These are phyloP conservation scores for Trypanosoma avium DNA, from an alignment of 208 protist species.

Conservation along the genomic window DNA sequence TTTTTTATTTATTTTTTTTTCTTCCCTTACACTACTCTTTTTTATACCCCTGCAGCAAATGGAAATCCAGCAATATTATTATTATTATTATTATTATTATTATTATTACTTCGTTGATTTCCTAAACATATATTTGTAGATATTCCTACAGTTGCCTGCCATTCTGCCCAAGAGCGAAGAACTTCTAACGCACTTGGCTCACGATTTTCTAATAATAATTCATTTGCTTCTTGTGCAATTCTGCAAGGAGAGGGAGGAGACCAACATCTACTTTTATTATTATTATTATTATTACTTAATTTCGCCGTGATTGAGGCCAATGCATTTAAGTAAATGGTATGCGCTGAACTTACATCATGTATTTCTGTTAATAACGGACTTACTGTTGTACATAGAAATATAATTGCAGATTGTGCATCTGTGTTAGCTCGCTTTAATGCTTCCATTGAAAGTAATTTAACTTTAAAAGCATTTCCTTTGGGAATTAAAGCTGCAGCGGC, in stretches of 20 bases:
- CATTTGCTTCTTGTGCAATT: conserved; percentile 68
- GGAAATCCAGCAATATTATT: too few species aligned
- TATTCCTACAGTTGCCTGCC: conserved; percentile 38
- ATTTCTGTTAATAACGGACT: conserved; percentile 47
- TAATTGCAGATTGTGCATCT: conserved; percentile 23
- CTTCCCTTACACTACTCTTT: neutral
- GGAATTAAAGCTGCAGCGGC: conserved; percentile 53
- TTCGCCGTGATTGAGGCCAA: conserved; percentile 10
- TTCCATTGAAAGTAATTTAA: conserved; percentile 62
- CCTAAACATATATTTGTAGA: too few species aligned
- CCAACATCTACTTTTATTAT: neutral
- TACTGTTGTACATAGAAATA: conserved; percentile 44
- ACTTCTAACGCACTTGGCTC: conserved; percentile 60
- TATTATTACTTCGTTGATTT: too few species aligned
- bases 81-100: too few species aligned
- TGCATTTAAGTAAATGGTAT: conserved; percentile 26
- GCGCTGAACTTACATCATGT: conserved; percentile 22
- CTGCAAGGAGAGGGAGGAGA: neutral
- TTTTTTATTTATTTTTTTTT: conserved; percentile 1
- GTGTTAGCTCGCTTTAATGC: conserved; percentile 30
- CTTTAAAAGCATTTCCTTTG: conserved; percentile 35
- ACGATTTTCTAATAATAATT: conserved; percentile 37
- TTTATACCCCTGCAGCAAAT: too few species aligned
- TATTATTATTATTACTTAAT: too few species aligned
- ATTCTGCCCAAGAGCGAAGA: conserved; percentile 65